phyloP scores from a whole-genome alignment of 2,329 filamentous ascomycete species.

The Talaromyces atroroseus region DNA sequence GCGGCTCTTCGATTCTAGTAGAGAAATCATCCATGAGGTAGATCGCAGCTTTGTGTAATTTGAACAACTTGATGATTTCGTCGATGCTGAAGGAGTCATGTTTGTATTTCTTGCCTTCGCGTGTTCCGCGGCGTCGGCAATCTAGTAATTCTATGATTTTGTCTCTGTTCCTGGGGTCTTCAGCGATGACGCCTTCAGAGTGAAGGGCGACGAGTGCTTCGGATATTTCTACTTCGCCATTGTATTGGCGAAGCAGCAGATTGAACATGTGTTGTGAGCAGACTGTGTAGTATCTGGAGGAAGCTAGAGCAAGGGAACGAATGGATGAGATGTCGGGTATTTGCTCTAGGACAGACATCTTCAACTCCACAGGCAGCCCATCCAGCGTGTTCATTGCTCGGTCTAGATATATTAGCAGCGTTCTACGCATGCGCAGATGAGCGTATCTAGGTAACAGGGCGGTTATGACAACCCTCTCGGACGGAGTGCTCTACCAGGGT shows the following conservation, averaged over 20 bases:
- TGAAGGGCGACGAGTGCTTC: slow-evolving; percentile 20
- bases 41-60: not conserved
- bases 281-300: slow-evolving; percentile 12
- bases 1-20: not conserved
- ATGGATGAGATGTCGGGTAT: slow-evolving; percentile 15
- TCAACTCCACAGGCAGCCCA: slow-evolving; percentile 17
- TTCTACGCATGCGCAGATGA: not conserved
- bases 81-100: not conserved
- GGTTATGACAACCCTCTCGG: not conserved
- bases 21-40: not conserved
- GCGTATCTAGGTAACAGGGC: too few relatives aligned
- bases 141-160: not conserved
- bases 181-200: slow-evolving; percentile 14
- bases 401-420: not conserved
- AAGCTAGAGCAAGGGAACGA: slow-evolving; percentile 16
- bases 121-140: not conserved
- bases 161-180: not conserved
- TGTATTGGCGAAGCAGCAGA: slow-evolving; percentile 10
- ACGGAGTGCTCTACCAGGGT: not conserved
- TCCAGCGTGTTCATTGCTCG: slow-evolving; percentile 7
- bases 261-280: slow-evolving; percentile 3
- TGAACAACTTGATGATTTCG: slow-evolving; percentile 1
- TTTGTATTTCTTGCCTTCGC: not conserved
- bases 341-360: slow-evolving; percentile 15
- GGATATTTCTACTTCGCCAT: slow-evolving; percentile 12